Conservation (phyloP, 331 rosid species). For the Malus hybrid region DNA sequence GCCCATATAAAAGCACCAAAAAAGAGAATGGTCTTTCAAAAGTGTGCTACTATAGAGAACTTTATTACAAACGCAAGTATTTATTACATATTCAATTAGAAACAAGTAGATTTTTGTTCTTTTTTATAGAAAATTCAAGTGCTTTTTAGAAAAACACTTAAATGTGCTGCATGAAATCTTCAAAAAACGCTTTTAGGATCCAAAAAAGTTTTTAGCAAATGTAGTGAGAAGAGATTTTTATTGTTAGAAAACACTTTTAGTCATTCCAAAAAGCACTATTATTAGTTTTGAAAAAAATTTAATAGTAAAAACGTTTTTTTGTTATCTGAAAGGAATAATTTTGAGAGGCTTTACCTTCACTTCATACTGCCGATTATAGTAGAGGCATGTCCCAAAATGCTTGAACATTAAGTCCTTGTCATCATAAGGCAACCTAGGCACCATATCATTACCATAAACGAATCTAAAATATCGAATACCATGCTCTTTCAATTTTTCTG, state of each 20-base stretch:
- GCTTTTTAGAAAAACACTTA: too few species aligned
- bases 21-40: too few species aligned
- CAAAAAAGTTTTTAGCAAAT: too few species aligned
- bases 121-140: too few species aligned
- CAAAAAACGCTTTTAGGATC: too few species aligned
- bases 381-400: slow-evolving; percentile 71
- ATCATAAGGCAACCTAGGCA: slow-evolving; percentile 69
- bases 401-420: slow-evolving; percentile 53
- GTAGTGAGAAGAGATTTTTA: neutral
- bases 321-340: neutral
- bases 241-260: neutral
- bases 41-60: too few species aligned
- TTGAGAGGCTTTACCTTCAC: slow-evolving; percentile 1
- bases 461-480: slow-evolving; percentile 44
- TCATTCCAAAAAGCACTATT: neutral
- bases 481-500: slow-evolving; percentile 21
- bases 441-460: slow-evolving; percentile 67
- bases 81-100: too few species aligned
- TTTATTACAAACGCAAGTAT: too few species aligned
- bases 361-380: slow-evolving; percentile 35
- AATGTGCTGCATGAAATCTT: too few species aligned
- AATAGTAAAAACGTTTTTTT: neutral
- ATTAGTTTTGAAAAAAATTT: neutral
- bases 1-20: neutral
- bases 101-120: too few species aligned